Evolutionary conservation across 495 filamentous ascomycete genomes (phyloP), one percentile per base, ranked within the genome.

Genomic region (Lophiotrema nucula): DNA sequence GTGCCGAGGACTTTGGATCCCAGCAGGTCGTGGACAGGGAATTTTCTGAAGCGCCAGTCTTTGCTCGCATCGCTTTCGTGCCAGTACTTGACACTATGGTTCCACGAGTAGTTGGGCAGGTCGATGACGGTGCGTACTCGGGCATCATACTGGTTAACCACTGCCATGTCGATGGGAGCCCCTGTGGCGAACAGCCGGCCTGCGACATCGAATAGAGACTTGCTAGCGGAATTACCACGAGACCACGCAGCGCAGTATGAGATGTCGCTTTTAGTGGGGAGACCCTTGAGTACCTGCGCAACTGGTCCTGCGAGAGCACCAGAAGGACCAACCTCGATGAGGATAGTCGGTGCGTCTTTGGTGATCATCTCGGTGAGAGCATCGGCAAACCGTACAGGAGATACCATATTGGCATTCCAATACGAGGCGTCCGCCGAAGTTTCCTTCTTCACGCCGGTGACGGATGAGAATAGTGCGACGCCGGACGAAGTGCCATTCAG

Each of bases 341-440:
- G 25, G 8, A 44, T n/a, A 25, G 31, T 28, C 19, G 33, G 47
- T n/a, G 21, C 18, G 15, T 48, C 26, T 18, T 23, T 33, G 16
- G 22, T 18, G 27, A 51, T 6, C 27, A 51, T 18, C 8, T 39
- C 5, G 22, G 8, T 37, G 28, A 51, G 31, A 11, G 82, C 83
- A 28, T 83, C 70, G 16, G 67, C 68, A 57, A 85, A 85, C 12
- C 79, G 66, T 5, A 86, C 53, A 8, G 53, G 53, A 21, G 41
- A 48, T 18, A 58, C 19, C 27, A 58, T 22, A 18, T 58, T 58
- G 10, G 35, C 4, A 21, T 39, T 41, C 54, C 54, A 58, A 31
- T 49, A 58, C 3, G 50, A 44, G 6, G 74, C 21, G 23, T 52
- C 45, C 11, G 76, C 74, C 1, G 35, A 24, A 10, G 25, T 33